Percentiles rank a stretch among this genome's conserved stretches.
Conservation (phyloP, 176 grass and related monocot genomes). For the Oryza glaberrima region DNA sequence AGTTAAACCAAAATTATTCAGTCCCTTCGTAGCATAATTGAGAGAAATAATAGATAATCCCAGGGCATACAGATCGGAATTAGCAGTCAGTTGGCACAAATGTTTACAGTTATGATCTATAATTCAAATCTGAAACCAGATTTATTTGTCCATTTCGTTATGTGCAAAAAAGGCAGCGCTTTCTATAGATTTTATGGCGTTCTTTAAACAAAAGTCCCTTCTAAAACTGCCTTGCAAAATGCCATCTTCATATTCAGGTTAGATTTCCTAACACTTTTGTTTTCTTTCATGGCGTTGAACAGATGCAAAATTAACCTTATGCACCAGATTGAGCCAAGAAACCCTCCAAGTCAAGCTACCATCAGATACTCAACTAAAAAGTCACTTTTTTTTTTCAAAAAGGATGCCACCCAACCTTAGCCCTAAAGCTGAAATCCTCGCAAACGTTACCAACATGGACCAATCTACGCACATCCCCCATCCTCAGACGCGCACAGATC, state of each 20-base stretch:
- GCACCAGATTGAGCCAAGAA: slow-evolving; percentile 11
- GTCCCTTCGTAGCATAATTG: slow-evolving; percentile 1
- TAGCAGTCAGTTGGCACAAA: neutral
- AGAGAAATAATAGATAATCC: slow-evolving; percentile 19
- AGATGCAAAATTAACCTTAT: neutral
- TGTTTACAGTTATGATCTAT: neutral
- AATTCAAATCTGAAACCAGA: slow-evolving; percentile 21
- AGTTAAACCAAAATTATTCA: slow-evolving; percentile 5
- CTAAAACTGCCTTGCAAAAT: too few species aligned
- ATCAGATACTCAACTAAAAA: neutral
- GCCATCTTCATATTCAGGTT: too few species aligned
- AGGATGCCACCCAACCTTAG: neutral
- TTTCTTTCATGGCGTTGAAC: neutral
- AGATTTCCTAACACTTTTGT: neutral
- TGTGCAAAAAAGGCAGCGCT: neutral
- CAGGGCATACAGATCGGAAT: neutral
- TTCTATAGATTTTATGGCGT: neutral
- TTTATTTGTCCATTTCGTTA: neutral
- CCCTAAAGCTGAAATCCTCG: neutral
- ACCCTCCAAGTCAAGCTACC: neutral
- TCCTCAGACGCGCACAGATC: neutral
- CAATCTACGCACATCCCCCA: neutral
- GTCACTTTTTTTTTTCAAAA: neutral
- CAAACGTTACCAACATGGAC: neutral
- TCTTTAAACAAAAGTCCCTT: neutral